Evolutionary conservation across 2,329 filamentous ascomycete species (phyloP).

Genomic region (Dryadomyces quercivorus): DNA sequence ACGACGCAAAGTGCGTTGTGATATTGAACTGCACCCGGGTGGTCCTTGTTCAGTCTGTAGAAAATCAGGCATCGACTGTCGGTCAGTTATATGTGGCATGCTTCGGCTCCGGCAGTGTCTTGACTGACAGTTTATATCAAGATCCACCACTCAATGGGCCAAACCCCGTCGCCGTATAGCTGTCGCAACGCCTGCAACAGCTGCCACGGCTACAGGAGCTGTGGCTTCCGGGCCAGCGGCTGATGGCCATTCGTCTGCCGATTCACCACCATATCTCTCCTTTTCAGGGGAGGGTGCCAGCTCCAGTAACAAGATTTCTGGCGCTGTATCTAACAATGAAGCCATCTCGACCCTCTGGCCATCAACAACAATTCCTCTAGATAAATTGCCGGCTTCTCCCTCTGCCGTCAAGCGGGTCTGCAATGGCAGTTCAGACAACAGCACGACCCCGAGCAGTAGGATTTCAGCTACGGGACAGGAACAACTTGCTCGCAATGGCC

Average conservation of each 20-base stretch:
- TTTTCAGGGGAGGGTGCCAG: background rate
- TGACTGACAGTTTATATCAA: background rate
- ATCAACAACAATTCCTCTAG: background rate
- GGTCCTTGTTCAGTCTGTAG: slow-evolving; percentile 6
- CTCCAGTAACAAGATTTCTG: too few species aligned
- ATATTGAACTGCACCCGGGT: slow-evolving; percentile 1
- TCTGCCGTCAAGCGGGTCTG: background rate
- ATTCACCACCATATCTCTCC: background rate
- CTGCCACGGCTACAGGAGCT: background rate
- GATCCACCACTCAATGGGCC: slow-evolving; percentile 1
- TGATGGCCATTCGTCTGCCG: background rate
- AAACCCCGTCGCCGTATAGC: background rate
- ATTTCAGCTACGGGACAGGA: background rate
- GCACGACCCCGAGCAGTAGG: background rate
- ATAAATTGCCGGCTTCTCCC: background rate
- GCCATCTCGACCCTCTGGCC: background rate
- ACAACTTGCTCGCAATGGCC: slow-evolving; percentile 6
- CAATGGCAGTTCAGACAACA: background rate
- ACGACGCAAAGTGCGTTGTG: slow-evolving; percentile 11
- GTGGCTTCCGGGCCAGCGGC: background rate
- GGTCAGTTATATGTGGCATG: slow-evolving; percentile 1
- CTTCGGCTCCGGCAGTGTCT: background rate
- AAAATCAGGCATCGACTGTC: slow-evolving; percentile 6
- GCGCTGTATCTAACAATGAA: background rate
- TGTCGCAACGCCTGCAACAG: background rate